Conservation (phyloP, 352 stramenopile genomes). For the Phytophthora macrochlamydospora region DNA sequence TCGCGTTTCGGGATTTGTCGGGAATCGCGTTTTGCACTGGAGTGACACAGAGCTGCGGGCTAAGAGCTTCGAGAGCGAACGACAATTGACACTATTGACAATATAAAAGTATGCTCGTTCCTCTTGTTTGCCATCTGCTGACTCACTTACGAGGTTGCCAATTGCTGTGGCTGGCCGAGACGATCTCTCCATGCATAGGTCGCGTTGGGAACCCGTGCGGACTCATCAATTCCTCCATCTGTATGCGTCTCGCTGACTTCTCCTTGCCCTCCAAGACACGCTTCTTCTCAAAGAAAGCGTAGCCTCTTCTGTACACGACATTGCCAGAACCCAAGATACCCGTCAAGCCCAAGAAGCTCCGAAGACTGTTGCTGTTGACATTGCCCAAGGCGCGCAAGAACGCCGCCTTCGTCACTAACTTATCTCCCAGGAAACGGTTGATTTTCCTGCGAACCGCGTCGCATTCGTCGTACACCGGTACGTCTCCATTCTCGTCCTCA, state of each 20-base stretch:
- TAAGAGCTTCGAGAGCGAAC: conserved; percentile 1
- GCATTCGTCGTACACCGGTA: conserved; percentile 63
- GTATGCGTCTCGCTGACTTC: conserved; percentile 55
- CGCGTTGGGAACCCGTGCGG: conserved; percentile 16
- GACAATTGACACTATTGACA: conserved; percentile 26
- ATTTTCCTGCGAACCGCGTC: conserved; percentile 62
- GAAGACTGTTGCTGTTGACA: conserved; percentile 57
- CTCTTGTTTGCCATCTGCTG: conserved; percentile 1
- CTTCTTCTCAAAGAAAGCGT: conserved; percentile 66
- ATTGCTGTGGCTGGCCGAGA: not conserved
- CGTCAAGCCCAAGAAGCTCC: conserved; percentile 49
- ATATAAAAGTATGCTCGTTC: conserved; percentile 37
- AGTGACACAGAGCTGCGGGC: conserved; percentile 14
- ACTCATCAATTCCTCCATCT: conserved; percentile 30
- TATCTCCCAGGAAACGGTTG: conserved; percentile 40
- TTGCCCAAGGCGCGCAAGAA: conserved; percentile 40
- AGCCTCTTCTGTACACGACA: conserved; percentile 49
- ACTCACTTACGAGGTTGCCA: not conserved
- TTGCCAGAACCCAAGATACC: conserved; percentile 51
- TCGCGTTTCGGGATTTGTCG: conserved; percentile 9
- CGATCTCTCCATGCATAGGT: conserved; percentile 23
- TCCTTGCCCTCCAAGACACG: conserved; percentile 42
- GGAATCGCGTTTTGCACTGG: conserved; percentile 13
- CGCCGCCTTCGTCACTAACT: conserved; percentile 44
- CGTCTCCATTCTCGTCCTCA: conserved; percentile 29